Percentiles rank a stretch among this genome's conserved stretches.
Conservation (phyloP, 352 stramenopile genomes). For the Globisporangium recalcitrans region DNA sequence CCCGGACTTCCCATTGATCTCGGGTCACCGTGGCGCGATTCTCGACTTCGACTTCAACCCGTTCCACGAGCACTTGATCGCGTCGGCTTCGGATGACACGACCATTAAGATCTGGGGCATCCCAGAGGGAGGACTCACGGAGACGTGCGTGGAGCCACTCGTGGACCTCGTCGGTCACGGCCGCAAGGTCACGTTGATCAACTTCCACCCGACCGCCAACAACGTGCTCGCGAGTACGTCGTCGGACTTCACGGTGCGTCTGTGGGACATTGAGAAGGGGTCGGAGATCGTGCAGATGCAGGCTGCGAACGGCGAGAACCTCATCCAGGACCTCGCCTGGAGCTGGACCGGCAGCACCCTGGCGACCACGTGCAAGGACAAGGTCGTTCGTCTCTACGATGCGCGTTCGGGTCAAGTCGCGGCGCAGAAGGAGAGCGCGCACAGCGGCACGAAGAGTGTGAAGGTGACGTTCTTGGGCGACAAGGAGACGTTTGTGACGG, state of each 20-base stretch:
- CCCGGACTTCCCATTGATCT: conserved; percentile 91
- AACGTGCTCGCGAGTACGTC: conserved; percentile 96
- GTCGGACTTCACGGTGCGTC: conserved; percentile 94
- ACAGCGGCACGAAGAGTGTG: conserved; percentile 97
- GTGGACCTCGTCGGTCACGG: conserved; percentile 95
- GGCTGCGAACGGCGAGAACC: conserved; percentile 68
- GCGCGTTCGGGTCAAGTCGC: conserved; percentile 81
- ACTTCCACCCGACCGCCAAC: conserved; percentile 96
- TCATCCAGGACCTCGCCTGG: conserved; percentile 98
- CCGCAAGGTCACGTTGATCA: conserved; percentile 95
- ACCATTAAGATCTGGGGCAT: conserved; percentile 98
- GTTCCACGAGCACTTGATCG: conserved; percentile 95
- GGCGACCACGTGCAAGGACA: conserved; percentile 97
- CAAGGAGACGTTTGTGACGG: conserved; percentile 95
- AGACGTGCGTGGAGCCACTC: conserved; percentile 93
- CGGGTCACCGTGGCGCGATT: conserved; percentile 94
- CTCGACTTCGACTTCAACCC: conserved; percentile 99
- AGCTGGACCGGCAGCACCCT: conserved; percentile 95
- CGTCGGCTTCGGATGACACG: conserved; percentile 95
- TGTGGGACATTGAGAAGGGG: conserved; percentile 98
- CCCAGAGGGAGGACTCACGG: conserved; percentile 89
- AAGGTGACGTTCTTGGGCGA: conserved; percentile 97
- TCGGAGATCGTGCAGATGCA: conserved; percentile 88
- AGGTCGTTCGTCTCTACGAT: conserved; percentile 96
- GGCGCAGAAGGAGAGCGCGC: conserved; percentile 84